These are phyloP conservation scores for Phialophora tarda DNA, from an alignment of 2,329 filamentous ascomycete species.

Conservation along the genomic window DNA sequence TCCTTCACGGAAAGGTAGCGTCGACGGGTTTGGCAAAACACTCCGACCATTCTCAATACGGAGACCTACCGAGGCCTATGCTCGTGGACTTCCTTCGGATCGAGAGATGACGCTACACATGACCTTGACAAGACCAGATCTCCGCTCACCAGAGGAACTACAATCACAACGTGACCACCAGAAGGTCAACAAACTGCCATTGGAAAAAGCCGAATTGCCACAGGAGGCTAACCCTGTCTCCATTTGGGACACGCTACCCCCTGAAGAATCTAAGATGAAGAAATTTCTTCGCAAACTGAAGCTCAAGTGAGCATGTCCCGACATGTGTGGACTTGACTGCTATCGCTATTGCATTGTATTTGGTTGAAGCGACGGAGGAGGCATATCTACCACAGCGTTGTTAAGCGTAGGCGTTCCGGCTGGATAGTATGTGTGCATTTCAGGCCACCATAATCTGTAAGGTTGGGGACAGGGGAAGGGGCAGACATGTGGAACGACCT, in stretches of 20 bases:
- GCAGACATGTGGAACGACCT: not conserved
- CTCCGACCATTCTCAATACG: slow-evolving; percentile 31
- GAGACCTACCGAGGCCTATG: slow-evolving; percentile 47
- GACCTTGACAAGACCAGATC: slow-evolving; percentile 88
- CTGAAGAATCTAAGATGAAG: slow-evolving; percentile 48
- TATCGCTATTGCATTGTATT: slow-evolving; percentile 10
- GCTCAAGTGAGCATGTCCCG: slow-evolving; percentile 26
- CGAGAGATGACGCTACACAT: slow-evolving; percentile 96
- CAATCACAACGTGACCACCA: slow-evolving; percentile 68
- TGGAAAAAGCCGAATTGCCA: slow-evolving; percentile 61
- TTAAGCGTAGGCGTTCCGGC: slow-evolving; percentile 31
- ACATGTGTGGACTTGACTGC: not conserved
- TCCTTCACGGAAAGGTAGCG: slow-evolving; percentile 29
- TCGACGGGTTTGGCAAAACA: slow-evolving; percentile 21
- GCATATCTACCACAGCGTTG: slow-evolving; percentile 10
- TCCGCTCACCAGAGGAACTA: slow-evolving; percentile 67
- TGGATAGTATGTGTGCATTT: slow-evolving; percentile 1
- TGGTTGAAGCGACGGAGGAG: slow-evolving; percentile 5
- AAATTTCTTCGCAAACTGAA: slow-evolving; percentile 54
- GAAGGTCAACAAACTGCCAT: slow-evolving; percentile 63
- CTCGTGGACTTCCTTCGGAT: slow-evolving; percentile 62
- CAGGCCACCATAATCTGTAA: not conserved
- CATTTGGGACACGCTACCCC: slow-evolving; percentile 52
- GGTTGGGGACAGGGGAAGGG: not conserved
- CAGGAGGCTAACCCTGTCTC: slow-evolving; percentile 50